Base-by-base conservation (phyloP, 805 yeast species). In the Starmerella lactis-condensi region DNA sequence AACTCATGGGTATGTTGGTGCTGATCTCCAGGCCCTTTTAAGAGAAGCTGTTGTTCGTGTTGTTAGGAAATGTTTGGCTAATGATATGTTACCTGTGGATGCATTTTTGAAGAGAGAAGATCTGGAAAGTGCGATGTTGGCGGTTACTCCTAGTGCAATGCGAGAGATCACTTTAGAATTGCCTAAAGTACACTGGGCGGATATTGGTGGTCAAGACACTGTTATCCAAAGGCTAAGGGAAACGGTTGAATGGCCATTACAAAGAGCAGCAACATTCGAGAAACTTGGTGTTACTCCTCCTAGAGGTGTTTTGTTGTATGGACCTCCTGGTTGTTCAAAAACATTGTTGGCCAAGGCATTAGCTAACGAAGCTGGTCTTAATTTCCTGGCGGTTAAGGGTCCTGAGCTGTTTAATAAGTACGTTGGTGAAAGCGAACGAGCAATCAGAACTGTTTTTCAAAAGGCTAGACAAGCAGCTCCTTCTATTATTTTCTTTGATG, bases 291-390 rank as follows among this genome's bases (percentile, higher is more conserved):
- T 89, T 3, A 60, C 67, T 26, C 82, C 96, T 0, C 99, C 99
- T 3, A 76, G 79, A 42, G 99, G 99, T 22, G 75, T 89, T 1
- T 54, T 89, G 28, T 59, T 89, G 14, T 89, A 89, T 52, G 99
- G 99, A 0, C 99, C 99, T 1, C 96, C 98, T 0, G 98, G 98
- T 11, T 85, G 96, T 57, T 83, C 95, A 8, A 85, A 85, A 47
- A 85, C 98, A 0, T 55, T 85, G 38, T 79, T 93, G 0, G 96
- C 95, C 2, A 85, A 85, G 48, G 95, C 95, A 1, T 57, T 85
- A 19, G 96, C 96, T 0, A 77, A 93, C 0, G 98, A 85, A 54
- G 75, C 94, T 2, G 95, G 95, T 0, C 65, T 85, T 30, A 85
- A 85, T 46, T 85, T 85, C 52, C 53, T 85, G 31, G 93, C 96